Evolutionary conservation across 148 eudicot genomes (phyloP).

Genomic region (Camellia lanceoleosa): DNA sequence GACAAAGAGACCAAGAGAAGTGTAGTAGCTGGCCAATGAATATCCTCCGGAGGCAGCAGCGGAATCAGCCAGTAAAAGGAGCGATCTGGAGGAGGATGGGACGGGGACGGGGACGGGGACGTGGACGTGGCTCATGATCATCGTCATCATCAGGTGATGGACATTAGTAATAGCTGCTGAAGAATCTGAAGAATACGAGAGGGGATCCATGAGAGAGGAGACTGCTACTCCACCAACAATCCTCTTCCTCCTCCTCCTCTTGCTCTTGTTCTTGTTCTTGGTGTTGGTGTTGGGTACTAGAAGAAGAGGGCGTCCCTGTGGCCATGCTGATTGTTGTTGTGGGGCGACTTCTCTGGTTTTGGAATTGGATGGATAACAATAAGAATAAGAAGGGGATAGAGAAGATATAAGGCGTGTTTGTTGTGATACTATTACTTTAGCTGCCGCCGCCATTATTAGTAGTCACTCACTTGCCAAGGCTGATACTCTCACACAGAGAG

Average conservation of each 20-base stretch:
- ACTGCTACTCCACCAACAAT: background rate
- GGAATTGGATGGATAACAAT: background rate
- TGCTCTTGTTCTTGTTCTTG: background rate
- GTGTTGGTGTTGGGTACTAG: background rate
- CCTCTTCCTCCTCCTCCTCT: background rate
- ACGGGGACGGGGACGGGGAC: background rate
- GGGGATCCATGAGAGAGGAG: constrained; percentile 28
- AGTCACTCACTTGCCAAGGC: background rate
- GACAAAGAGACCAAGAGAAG: constrained; percentile 92
- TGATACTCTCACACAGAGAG: background rate
- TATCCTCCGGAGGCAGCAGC: constrained; percentile 38
- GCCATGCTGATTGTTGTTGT: background rate
- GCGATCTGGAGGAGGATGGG: constrained; percentile 18
- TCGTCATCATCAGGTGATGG: background rate
- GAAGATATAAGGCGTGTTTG: background rate
- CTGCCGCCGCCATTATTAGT: constrained; percentile 1
- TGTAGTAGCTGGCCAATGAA: constrained; percentile 88
- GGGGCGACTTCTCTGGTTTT: background rate
- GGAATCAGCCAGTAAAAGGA: constrained; percentile 39
- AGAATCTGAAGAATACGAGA: constrained; percentile 2
- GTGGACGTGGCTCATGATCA: background rate
- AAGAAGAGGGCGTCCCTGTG: background rate
- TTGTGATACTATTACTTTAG: background rate
- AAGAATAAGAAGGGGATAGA: background rate
- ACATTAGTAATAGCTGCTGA: background rate